Base-by-base conservation (phyloP, 2,329 filamentous ascomycete genomes). In the Colletotrichum camelliae region DNA sequence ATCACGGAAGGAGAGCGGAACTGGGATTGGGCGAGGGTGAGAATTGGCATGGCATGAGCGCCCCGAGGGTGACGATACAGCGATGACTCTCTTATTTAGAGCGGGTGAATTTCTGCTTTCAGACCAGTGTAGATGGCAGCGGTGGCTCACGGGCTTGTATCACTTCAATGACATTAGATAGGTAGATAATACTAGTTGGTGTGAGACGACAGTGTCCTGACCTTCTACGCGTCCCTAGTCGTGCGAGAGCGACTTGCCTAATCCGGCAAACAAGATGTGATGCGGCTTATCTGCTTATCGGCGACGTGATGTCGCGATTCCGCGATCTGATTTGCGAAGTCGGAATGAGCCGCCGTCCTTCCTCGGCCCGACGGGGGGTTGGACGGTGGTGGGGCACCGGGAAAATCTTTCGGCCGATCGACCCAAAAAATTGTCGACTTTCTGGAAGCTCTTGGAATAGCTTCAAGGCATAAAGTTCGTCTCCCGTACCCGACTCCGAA, bases 371-470 rank as follows among this genome's bases (percentile, higher is more conserved):
- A n/a, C 27, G n/a, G 15, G 21, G 24, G 13, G 4, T 6, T 52
- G 66, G 31, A 16, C 29, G 1, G 10, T 13, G 9, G 70, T 75
- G 67, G 77, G 75, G 60, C 71, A 52, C 61, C 69, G 75, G 77
- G 66, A 78, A 52, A 78, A 78, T 77, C 37, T 21, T 70, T 70
- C 60, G 61, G 52, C 77, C 77, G 77, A 75, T 66, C n/a, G 72
- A 31, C 60, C 75, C 77, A 78, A 81, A 85, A 85, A 85, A 84
- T 84, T 84, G 81, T 80, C 80, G 79, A 76, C 79, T 79, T 84
- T 85, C 82, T 85, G 83, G 84, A 85, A 85, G 84, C 82, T 84
- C 79, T 85, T 85, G 75, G 84, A 78, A 81, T 78, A 84, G 82
- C 79, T 82, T 83, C 83, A 82, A 76, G 77, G 75, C 76, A 78